Conservation (phyloP, 2,329 filamentous ascomycete species). For the Dothideomycetes sp. region DNA sequence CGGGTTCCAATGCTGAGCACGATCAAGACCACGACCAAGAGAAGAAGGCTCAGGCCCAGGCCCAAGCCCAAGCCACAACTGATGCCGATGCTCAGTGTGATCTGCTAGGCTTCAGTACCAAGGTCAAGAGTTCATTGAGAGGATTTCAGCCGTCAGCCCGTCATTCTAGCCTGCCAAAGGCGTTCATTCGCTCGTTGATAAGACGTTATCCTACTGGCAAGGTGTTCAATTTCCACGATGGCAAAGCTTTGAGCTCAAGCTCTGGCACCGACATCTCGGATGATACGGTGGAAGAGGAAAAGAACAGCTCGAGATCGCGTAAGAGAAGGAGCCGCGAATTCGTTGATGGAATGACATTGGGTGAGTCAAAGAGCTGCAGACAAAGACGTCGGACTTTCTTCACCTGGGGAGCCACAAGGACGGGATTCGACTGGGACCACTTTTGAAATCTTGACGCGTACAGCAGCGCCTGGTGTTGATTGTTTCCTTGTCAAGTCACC, state of each 20-base stretch:
- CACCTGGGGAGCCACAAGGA: too few relatives aligned
- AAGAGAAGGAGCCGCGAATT: constrained; percentile 9
- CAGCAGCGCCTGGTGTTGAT: too few relatives aligned
- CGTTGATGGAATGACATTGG: constrained; percentile 6
- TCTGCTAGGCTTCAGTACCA: constrained; percentile 15
- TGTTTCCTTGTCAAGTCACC: too few relatives aligned
- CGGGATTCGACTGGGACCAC: too few relatives aligned
- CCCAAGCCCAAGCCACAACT: not conserved
- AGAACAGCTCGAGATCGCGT: not conserved
- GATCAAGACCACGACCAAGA: too few relatives aligned
- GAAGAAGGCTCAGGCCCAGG: not conserved
- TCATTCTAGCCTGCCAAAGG: constrained; percentile 11
- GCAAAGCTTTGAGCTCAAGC: constrained; percentile 17
- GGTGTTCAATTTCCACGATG: constrained; percentile 21
- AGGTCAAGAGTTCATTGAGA: constrained; percentile 13
- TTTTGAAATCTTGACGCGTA: too few relatives aligned
- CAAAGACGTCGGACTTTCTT: too few relatives aligned
- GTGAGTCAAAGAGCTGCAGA: too few relatives aligned
- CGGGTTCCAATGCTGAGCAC: not conserved
- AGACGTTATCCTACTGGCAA: constrained; percentile 20
- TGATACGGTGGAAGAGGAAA: not conserved
- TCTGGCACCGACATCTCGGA: constrained; percentile 12
- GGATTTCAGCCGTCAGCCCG: constrained; percentile 13
- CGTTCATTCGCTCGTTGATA: constrained; percentile 15
- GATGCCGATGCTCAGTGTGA: constrained; percentile 5